Percentiles rank a stretch among this genome's conserved stretches.
phyloP scores from a whole-genome alignment of 2,329 filamentous ascomycete species.

The Drechslerella dactyloides region DNA sequence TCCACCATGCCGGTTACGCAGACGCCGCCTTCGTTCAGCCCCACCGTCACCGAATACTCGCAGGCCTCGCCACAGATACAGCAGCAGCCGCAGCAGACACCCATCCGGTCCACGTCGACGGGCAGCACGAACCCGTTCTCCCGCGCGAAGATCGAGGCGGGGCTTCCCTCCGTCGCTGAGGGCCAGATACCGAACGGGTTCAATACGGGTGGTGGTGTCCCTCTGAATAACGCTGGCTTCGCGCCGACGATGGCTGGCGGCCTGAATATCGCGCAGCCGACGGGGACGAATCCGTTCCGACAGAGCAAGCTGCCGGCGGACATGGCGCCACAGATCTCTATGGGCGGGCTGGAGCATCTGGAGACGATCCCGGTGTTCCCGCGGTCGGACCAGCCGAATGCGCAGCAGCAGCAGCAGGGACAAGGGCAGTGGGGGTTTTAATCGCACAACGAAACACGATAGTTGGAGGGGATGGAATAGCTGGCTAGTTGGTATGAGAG shows the following conservation, averaged over 20 bases:
- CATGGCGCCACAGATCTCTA: constrained; percentile 62
- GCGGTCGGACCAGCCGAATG: constrained; percentile 65
- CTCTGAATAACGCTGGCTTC: constrained; percentile 7
- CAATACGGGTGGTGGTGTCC: constrained; percentile 53
- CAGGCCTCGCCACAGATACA: constrained; percentile 36
- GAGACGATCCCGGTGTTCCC: constrained; percentile 86
- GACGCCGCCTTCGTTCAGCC: constrained; percentile 15
- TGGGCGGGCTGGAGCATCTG: constrained; percentile 79
- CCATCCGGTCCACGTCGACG: constrained; percentile 35
- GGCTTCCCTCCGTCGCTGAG: constrained; percentile 48
- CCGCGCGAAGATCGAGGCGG: constrained; percentile 23
- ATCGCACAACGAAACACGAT: not conserved
- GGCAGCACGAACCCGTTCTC: constrained; percentile 53
- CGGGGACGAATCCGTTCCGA: constrained; percentile 77
- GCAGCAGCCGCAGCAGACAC: constrained; percentile 21
- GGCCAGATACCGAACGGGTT: constrained; percentile 54
- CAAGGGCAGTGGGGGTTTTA: constrained; percentile 38
- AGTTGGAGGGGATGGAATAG: too few relatives aligned
- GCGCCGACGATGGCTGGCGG: constrained; percentile 52
- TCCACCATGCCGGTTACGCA: constrained; percentile 59
- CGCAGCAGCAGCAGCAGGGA: constrained; percentile 60
- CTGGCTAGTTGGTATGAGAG: too few relatives aligned
- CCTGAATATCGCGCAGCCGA: constrained; percentile 48
- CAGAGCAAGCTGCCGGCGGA: constrained; percentile 91
- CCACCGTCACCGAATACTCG: constrained; percentile 22